Evolutionary conservation across 2,329 filamentous ascomycete species (phyloP), one percentile per base, ranked within the genome.

Genomic region (Ophiocordyceps australis): DNA sequence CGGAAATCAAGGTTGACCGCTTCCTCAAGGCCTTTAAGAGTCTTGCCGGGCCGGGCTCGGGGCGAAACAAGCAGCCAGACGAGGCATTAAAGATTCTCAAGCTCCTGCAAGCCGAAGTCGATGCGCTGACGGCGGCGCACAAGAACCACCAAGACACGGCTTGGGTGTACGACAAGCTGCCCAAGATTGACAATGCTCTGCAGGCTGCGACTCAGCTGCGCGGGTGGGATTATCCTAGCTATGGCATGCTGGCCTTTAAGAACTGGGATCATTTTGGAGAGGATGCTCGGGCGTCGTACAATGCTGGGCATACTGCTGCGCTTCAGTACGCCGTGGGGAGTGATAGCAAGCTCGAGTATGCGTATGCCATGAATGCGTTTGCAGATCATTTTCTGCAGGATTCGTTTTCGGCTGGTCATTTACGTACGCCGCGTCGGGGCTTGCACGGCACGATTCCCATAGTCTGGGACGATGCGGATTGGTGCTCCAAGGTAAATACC

Each of bases 351-450:
- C 12, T 12, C 11, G 5, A 14, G 12, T n/a, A n/a, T n/a, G 22
- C 22, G 5, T 23, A 23, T 23, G 22, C 22, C 22, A 12, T 26
- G 11, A 21, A 26, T 12, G 15, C 24, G 5, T 26, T 26, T 13
- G 24, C 24, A 10, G 24, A 26, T 18, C 24, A 26, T 20, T 26
- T 19, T 17, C 17, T 26, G 12, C 15, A 26, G 11, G 24, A 26
- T 18, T 20, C 13, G 17, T 26, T 26, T 20, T 26, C 24, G n/a
- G 16, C 24, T 4, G 24, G 24, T 14, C 24, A 26, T 19, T 14
- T 26, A 14, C 24, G 24, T n/a, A 19, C 17, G 15, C 24, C 24
- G 10, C 24, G 24, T 14, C 16, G 24, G 5, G 15, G n/a, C 7
- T 12, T 26, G 24, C 16, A 19, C n/a, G 24, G 16, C 16, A n/a